phyloP scores from a whole-genome alignment of 2,329 filamentous ascomycete genomes.

The Huntiella bhutanensis region DNA sequence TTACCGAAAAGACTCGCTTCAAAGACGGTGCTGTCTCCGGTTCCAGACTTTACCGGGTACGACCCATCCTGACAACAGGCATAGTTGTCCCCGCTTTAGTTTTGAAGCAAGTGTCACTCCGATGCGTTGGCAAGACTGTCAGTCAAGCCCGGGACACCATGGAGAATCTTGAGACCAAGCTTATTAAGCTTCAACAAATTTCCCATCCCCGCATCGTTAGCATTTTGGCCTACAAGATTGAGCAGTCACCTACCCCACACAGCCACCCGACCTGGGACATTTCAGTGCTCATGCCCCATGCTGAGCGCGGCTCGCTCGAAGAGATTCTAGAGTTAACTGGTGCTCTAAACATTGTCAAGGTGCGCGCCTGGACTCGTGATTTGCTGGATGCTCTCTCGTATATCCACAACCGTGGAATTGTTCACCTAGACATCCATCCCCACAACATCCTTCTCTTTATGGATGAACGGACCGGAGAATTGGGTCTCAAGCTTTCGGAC shows the following conservation, averaged over 20 bases:
- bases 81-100: conserved; percentile 45
- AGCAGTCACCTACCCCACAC: conserved; percentile 28
- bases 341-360: conserved; percentile 51
- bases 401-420: conserved; percentile 65
- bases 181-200: conserved; percentile 43
- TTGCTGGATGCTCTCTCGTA: conserved; percentile 76
- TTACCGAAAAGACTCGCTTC: conserved; percentile 50
- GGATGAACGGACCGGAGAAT: conserved; percentile 41
- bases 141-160: conserved; percentile 56
- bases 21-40: conserved; percentile 36
- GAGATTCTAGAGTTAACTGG: conserved; percentile 69
- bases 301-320: conserved; percentile 63
- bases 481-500: conserved; percentile 58
- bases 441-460: conserved; percentile 63
- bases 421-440: conserved; percentile 67
- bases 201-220: conserved; percentile 61
- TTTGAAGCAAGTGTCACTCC: conserved; percentile 50
- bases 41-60: conserved; percentile 53
- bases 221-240: conserved; percentile 67
- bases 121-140: conserved; percentile 35
- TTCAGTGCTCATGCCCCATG: conserved; percentile 55
- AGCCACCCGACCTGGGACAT: conserved; percentile 42
- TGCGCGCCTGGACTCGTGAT: conserved; percentile 80
- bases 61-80: conserved; percentile 40
- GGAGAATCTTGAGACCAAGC: conserved; percentile 55